These are phyloP conservation scores for Pistacia atlantica DNA, from an alignment of 345 rosid species.

Conservation along the genomic window DNA sequence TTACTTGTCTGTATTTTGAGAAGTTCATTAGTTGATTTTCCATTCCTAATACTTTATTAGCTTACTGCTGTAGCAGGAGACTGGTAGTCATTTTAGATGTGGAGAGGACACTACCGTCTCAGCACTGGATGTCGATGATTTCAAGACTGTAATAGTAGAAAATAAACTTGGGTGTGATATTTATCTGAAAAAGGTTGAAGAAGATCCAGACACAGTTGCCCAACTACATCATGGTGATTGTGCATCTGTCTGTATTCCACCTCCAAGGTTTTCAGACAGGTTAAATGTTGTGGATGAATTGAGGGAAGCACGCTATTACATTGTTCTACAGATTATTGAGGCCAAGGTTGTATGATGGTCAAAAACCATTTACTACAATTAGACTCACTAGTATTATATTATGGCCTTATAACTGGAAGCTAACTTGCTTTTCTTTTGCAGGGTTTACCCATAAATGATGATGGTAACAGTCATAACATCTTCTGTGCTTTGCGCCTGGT, in stretches of 20 bases:
- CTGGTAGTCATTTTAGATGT: conserved; percentile 40
- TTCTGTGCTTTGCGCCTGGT: conserved; percentile 93
- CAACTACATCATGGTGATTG: conserved; percentile 60
- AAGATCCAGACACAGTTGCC: conserved; percentile 54
- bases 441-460: conserved; percentile 81
- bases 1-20: conserved; percentile 13
- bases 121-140: conserved; percentile 97
- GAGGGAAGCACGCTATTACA: conserved; percentile 71
- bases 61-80: conserved; percentile 49
- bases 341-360: conserved; percentile 66
- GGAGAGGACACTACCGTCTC: conserved; percentile 71
- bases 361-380: conserved; percentile 8
- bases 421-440: conserved; percentile 36
- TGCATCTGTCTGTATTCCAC: conserved; percentile 84
- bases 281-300: conserved; percentile 78
- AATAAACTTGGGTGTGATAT: conserved; percentile 90
- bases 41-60: conserved; percentile 22
- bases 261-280: conserved; percentile 89
- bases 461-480: conserved; percentile 89
- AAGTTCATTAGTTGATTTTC: conserved; percentile 4
- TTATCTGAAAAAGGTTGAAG: conserved; percentile 75
- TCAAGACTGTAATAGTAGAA: conserved; percentile 77
- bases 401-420: conserved; percentile 2
- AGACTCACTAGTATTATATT: neutral
- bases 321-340: conserved; percentile 78